Base-by-base conservation (phyloP, 768 basidiomycete species). In the Fomitopsis pulvina region DNA sequence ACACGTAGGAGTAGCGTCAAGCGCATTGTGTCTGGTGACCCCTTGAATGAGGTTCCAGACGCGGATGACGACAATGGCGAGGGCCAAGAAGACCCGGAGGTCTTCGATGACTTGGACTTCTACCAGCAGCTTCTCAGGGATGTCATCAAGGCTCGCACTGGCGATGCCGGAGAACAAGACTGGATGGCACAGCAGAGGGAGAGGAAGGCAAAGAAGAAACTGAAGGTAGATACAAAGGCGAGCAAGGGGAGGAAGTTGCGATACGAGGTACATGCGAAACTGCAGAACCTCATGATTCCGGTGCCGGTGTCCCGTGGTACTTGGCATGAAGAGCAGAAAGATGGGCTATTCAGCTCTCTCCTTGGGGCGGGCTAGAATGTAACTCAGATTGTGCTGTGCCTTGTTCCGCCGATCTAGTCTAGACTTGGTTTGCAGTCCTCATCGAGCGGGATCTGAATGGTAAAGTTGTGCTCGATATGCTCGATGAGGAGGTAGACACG, bases 321-420 rank as follows among this genome's bases (percentile, higher is more conserved):
- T 48, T 99, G 96, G 96, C 92, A 95, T 55, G 92, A 97, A 52
- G 92, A 92, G 61, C 96, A 98, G 69, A 78, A 93, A 47, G 94
- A 99, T 61, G 95, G 98, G 64, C 68, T 98, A 47, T 98, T 99
- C 67, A 76, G 82, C 22, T 91, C 88, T 25, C 66, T 99, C 39
- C 73, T 98, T n/a, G 42, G 49, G 8, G 32, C 49, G 16, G 32
- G 47, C 5, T 48, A 48, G 39, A n/a, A 29, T 25, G n/a, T n/a
- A n/a, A n/a, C n/a, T n/a, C n/a, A n/a, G n/a, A n/a, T n/a, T n/a
- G n/a, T n/a, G n/a, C n/a, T n/a, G n/a, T n/a, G n/a, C n/a, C n/a
- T n/a, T n/a, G n/a, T n/a, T n/a, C n/a, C n/a, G n/a, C n/a, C n/a
- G n/a, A n/a, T n/a, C n/a, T n/a, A n/a, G n/a, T n/a, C n/a, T n/a